phyloP scores from a whole-genome alignment of 345 rosid genomes.

The Salix purpurea region DNA sequence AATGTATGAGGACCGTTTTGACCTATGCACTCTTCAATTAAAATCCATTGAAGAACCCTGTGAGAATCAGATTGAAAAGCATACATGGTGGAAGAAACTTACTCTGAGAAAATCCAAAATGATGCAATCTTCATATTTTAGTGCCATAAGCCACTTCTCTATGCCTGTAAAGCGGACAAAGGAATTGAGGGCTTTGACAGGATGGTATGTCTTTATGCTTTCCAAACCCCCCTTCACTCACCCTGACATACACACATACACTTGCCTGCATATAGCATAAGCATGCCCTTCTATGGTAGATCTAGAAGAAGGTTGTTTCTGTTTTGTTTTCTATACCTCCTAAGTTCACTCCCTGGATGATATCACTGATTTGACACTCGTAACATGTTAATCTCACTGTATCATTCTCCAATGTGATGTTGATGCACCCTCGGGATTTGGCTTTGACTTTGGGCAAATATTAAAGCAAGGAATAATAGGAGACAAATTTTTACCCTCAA shows the following conservation, averaged over 20 bases:
- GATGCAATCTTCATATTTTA: conserved; percentile 36
- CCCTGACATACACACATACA: background rate
- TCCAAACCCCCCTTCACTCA: background rate
- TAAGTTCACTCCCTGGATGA: background rate
- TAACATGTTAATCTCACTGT: background rate
- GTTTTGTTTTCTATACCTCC: background rate
- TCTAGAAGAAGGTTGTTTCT: background rate
- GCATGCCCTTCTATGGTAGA: background rate
- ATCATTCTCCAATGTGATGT: background rate
- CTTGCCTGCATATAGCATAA: conserved; percentile 7
- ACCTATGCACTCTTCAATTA: conserved; percentile 55
- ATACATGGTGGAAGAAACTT: conserved; percentile 68
- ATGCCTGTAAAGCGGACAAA: conserved; percentile 71
- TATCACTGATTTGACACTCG: background rate
- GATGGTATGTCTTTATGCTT: conserved; percentile 60
- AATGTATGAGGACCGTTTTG: conserved; percentile 93
- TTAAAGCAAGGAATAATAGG: too few species aligned
- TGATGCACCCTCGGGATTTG: background rate
- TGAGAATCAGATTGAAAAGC: conserved; percentile 33
- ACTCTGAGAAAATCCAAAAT: conserved; percentile 31
- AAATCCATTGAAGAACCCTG: conserved; percentile 40
- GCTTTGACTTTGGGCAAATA: too few species aligned
- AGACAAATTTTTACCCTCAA: too few species aligned
- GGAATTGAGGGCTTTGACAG: conserved; percentile 79
- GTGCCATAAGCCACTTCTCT: conserved; percentile 48